Base-by-base conservation (phyloP, 768 basidiomycete species). In the Butyriboletus loyo region DNA sequence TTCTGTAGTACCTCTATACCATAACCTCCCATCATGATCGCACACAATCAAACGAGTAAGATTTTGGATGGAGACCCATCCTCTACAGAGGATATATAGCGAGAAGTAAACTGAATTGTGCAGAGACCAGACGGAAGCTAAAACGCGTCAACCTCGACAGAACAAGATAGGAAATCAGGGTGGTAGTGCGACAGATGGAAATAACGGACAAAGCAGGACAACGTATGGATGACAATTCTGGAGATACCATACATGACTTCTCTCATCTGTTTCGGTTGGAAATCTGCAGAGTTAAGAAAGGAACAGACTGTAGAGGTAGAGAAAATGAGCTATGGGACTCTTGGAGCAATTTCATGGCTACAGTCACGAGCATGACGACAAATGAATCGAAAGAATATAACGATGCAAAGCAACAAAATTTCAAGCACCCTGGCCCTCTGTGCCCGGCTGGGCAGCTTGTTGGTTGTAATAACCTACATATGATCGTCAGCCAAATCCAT, bases 391-490 rank as follows among this genome's bases (percentile, higher is more conserved):
- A 52, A 60, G 53, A 65, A 61, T 60, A 56, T 62, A 56, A 63
- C 41, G 55, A 60, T 59, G 62, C 59, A 66, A 56, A 53, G 55
- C 46, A 57, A 50, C 56, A 55, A 55, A 50, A 56, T 49, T 56
- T 64, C 61, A 69, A 58, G 66, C 70, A 46, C 70, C 70, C 52
- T 72, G 70, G 61, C 87, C 86, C 51, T 77, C 77, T 50, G 76
- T 70, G 58, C 80, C 76, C 50, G 83, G 85, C 66, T 85, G 85
- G 40, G 69, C 73, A 53, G 80, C 77, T 71, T 87, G 87, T 70
- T 91, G 90, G 46, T 83, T 81, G 61, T 92, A 92, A 65, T 92
- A 92, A 57, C 89, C 90, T 92, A 48, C 2, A 46, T 56, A 54
- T n/a, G 19, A 62, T 45, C 45, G 64, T 54, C 49, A 59, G 54